Conservation (phyloP, 2,329 filamentous ascomycete genomes). For the Arachnomyces sp. region DNA sequence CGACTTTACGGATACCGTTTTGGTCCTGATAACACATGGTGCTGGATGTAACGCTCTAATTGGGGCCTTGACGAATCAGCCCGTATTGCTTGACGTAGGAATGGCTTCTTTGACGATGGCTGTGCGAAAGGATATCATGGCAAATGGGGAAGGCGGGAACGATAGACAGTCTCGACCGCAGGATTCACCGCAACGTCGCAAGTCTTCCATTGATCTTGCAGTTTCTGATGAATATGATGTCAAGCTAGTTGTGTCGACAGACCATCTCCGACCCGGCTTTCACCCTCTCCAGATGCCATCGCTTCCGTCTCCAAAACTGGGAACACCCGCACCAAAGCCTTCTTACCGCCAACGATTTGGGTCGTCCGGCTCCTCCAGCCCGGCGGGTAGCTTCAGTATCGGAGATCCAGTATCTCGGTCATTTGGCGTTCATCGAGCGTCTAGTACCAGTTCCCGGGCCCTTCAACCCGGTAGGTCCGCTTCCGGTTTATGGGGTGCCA, state of each 20-base stretch:
- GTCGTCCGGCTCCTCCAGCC: constrained; percentile 16
- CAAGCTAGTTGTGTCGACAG: constrained; percentile 52
- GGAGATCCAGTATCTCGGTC: constrained; percentile 8
- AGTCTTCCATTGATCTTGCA: constrained; percentile 18
- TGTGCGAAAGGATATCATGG: constrained; percentile 45
- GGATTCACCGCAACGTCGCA: background rate
- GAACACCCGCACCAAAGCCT: constrained; percentile 18
- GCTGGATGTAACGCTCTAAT: constrained; percentile 95
- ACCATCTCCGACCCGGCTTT: constrained; percentile 49
- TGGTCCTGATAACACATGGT: constrained; percentile 87
- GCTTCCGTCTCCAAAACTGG: constrained; percentile 14
- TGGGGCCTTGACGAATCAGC: constrained; percentile 82
- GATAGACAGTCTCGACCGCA: constrained; percentile 5
- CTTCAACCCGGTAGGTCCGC: constrained; percentile 11
- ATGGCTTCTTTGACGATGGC: constrained; percentile 91
- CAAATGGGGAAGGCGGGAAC: constrained; percentile 4
- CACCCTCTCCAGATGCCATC: constrained; percentile 23
- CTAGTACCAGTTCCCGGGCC: constrained; percentile 11
- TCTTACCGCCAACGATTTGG: constrained; percentile 27
- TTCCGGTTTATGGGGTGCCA: constrained; percentile 31
- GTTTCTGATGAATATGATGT: constrained; percentile 51
- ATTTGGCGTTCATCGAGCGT: constrained; percentile 5
- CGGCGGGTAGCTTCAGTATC: constrained; percentile 21
- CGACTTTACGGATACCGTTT: constrained; percentile 63
- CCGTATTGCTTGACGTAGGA: constrained; percentile 80